Evolutionary conservation across 2,329 filamentous ascomycete genomes (phyloP).

Genomic region (Fusarium sp.): DNA sequence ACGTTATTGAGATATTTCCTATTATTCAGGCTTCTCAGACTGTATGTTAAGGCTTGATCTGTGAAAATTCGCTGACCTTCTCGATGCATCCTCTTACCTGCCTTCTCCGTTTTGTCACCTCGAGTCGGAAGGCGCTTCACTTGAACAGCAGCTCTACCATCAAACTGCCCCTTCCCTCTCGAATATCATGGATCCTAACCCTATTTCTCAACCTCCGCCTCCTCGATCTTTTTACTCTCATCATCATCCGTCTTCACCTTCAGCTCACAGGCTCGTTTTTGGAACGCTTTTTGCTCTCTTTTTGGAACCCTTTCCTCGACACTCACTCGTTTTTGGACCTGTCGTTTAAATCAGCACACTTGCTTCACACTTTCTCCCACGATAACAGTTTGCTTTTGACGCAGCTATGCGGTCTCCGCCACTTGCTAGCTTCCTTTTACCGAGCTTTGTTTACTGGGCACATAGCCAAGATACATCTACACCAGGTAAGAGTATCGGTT

Average conservation of each 20-base stretch:
- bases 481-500: conserved; percentile 23
- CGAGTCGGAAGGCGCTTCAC: background rate
- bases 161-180: conserved; percentile 9
- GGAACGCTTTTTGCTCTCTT: conserved; percentile 48
- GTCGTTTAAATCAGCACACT: conserved; percentile 50
- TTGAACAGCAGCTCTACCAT: background rate
- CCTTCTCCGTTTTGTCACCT: no score
- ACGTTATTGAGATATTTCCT: background rate
- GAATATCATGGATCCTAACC: background rate
- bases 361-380: conserved; percentile 27
- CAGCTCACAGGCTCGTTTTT: conserved; percentile 45
- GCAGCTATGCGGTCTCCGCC: conserved; percentile 45
- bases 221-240: conserved; percentile 7
- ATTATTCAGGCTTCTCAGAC: background rate
- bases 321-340: conserved; percentile 49
- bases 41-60: background rate
- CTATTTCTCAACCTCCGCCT: background rate
- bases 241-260: conserved; percentile 40
- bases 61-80: background rate
- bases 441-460: conserved; percentile 18
- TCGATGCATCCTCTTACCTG: background rate
- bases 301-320: conserved; percentile 50
- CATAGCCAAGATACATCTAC: conserved; percentile 8
- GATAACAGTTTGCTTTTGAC: conserved; percentile 21
- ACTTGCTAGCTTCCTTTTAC: conserved; percentile 25